Conservation (phyloP, 805 yeast species). For the Zygoascus bituminiphila region DNA sequence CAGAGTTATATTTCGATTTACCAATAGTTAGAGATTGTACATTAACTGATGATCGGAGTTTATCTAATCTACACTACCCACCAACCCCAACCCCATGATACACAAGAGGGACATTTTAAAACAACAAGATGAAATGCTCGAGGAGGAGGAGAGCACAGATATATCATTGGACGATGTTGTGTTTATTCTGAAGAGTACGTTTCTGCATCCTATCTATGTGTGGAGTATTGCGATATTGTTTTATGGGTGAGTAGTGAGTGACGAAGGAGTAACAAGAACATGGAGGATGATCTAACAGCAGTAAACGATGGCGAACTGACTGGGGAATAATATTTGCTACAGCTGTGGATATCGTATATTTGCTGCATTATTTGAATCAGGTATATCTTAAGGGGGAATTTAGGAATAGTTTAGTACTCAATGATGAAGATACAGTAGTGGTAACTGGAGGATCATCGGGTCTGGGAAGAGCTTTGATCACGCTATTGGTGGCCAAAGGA, state of each 20-base stretch:
- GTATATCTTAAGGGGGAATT: not conserved
- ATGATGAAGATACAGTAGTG: constrained; percentile 46
- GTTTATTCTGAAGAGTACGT: constrained; percentile 5
- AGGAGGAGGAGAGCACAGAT: not conserved
- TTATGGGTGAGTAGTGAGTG: constrained; percentile 5
- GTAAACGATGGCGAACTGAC: not conserved
- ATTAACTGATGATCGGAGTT: no score
- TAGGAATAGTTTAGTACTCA: not conserved
- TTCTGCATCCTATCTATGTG: constrained; percentile 10
- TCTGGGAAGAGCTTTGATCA: constrained; percentile 58
- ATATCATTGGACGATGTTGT: constrained; percentile 9
- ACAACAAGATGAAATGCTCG: constrained; percentile 4
- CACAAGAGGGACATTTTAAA: not conserved
- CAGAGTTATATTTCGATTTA: no score
- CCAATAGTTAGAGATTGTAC: no score
- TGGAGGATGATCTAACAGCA: not conserved
- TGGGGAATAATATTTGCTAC: constrained; percentile 3
- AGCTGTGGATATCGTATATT: constrained; percentile 6
- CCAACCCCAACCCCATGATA: not conserved
- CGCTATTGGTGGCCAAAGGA: constrained; percentile 30
- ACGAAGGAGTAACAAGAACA: not conserved
- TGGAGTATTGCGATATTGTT: constrained; percentile 9
- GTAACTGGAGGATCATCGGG: constrained; percentile 85
- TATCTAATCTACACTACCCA: no score
- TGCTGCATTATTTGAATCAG: constrained; percentile 3